These are phyloP conservation scores for Wickerhamomyces bisporus DNA, from an alignment of 805 yeast genomes.

Conservation along the genomic window DNA sequence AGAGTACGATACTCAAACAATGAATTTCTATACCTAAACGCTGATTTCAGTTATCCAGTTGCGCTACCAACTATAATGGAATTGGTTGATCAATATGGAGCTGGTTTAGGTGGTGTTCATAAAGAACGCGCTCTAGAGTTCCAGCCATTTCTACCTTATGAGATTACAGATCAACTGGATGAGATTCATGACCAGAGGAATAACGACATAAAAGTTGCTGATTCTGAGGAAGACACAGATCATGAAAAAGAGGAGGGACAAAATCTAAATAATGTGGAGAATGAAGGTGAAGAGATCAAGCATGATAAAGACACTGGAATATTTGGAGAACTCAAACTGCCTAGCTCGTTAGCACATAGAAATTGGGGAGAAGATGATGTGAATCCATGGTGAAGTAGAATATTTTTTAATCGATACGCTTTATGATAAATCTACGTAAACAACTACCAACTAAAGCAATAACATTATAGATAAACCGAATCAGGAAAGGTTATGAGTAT, in stretches of 20 bases:
- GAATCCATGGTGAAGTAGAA: conserved; percentile 73
- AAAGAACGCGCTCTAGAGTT: conserved; percentile 47
- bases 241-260: conserved; percentile 12
- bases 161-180: conserved; percentile 66
- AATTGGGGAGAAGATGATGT: conserved; percentile 45
- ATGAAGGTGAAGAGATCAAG: conserved; percentile 10
- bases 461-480: no score
- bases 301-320: conserved; percentile 39
- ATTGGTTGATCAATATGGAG: conserved; percentile 69
- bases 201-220: conserved; percentile 2
- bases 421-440: no score
- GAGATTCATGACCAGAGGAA: conserved; percentile 48
- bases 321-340: conserved; percentile 44
- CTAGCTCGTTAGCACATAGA: conserved; percentile 45
- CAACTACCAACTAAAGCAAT: no score
- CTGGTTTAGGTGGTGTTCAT: conserved; percentile 62
- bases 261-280: conserved; percentile 12
- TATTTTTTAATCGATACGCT: neutral
- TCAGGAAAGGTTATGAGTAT: no score
- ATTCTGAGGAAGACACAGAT: conserved; percentile 18
- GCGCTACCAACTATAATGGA: conserved; percentile 72
- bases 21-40: conserved; percentile 39
- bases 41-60: conserved; percentile 34
- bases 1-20: conserved; percentile 17
- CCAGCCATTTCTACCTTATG: conserved; percentile 70